Evolutionary conservation across 345 rosid species (phyloP).

Genomic region (Lepidium aucheri): DNA sequence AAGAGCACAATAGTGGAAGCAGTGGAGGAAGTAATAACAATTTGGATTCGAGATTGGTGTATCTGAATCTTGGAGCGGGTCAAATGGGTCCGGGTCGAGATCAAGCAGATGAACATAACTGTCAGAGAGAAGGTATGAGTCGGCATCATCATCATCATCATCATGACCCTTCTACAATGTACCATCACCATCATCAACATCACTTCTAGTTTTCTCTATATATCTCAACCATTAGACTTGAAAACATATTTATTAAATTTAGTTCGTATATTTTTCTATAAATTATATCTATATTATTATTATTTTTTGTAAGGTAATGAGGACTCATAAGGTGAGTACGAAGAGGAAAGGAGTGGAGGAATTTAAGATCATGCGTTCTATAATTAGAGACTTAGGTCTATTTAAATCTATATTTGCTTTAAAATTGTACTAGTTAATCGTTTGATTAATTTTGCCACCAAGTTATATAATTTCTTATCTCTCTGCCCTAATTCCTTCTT

Average conservation of each 20-base stretch:
- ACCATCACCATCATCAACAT: slow-evolving; percentile 63
- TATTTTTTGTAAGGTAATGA: slow-evolving; percentile 5
- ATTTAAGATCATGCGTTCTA: not conserved
- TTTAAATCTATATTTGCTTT: not conserved
- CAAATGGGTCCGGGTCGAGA: slow-evolving; percentile 51
- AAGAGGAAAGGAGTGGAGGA: slow-evolving; percentile 2
- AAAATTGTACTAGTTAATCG: slow-evolving; percentile 10
- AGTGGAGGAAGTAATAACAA: slow-evolving; percentile 42
- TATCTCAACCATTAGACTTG: slow-evolving; percentile 15
- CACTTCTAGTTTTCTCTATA: slow-evolving; percentile 39
- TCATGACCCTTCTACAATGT: slow-evolving; percentile 46
- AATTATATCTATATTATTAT: not conserved
- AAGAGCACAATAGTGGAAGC: slow-evolving; percentile 55
- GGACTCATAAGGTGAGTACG: slow-evolving; percentile 4
- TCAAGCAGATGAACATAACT: slow-evolving; percentile 49
- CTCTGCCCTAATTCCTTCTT: not conserved
- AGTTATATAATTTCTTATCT: not conserved
- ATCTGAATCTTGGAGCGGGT: slow-evolving; percentile 80
- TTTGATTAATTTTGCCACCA: slow-evolving; percentile 1
- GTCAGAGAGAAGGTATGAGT: slow-evolving; percentile 50
- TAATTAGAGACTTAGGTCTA: slow-evolving; percentile 6
- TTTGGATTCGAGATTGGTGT: slow-evolving; percentile 84
- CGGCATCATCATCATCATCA: slow-evolving; percentile 41
- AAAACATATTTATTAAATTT: slow-evolving; percentile 12
- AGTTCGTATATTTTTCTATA: not conserved